A percentile compares a stretch with the other conserved stretches of the same genome.
Evolutionary conservation across 192 early-diverging fungal species (phyloP).

Genomic region (Coemansia sp.): DNA sequence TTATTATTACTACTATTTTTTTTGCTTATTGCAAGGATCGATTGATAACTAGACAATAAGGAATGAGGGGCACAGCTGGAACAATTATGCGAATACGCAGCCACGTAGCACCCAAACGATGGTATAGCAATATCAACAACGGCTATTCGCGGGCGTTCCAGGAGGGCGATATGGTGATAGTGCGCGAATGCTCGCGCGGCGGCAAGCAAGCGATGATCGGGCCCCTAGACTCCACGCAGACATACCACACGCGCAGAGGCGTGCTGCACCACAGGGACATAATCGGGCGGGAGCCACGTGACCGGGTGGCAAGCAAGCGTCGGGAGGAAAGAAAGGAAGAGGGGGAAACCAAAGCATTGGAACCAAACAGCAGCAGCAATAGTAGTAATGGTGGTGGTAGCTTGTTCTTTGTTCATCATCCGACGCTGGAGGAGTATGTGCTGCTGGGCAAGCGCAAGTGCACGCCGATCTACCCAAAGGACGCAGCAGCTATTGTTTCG

Average conservation of each 20-base stretch:
- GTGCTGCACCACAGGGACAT: constrained; percentile 23
- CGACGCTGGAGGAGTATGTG: constrained; percentile 39
- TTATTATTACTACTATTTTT: too few relatives aligned
- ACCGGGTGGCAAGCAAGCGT: constrained; percentile 15
- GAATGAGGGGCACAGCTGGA: too few relatives aligned
- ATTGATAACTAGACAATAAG: too few relatives aligned
- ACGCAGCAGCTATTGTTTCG: constrained; percentile 52
- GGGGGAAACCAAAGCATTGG: neutral
- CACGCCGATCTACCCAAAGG: constrained; percentile 69
- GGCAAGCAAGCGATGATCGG: constrained; percentile 31
- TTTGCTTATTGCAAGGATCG: too few relatives aligned
- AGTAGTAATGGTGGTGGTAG: neutral
- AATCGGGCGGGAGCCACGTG: constrained; percentile 24
- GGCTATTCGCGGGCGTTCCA: constrained; percentile 6
- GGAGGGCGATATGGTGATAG: constrained; percentile 40
- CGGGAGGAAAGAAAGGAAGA: neutral
- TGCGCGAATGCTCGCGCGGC: constrained; percentile 23
- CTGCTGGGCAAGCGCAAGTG: constrained; percentile 23
- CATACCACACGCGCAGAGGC: constrained; percentile 21
- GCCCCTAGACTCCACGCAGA: constrained; percentile 2
- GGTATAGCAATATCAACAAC: neutral
- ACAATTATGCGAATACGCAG: too few relatives aligned
- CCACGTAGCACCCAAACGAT: neutral
- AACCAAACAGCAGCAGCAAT: too few relatives aligned
- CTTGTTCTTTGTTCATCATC: constrained; percentile 36